phyloP scores from a whole-genome alignment of 176 grass and related monocot species.

The Raddia distichophylla region DNA sequence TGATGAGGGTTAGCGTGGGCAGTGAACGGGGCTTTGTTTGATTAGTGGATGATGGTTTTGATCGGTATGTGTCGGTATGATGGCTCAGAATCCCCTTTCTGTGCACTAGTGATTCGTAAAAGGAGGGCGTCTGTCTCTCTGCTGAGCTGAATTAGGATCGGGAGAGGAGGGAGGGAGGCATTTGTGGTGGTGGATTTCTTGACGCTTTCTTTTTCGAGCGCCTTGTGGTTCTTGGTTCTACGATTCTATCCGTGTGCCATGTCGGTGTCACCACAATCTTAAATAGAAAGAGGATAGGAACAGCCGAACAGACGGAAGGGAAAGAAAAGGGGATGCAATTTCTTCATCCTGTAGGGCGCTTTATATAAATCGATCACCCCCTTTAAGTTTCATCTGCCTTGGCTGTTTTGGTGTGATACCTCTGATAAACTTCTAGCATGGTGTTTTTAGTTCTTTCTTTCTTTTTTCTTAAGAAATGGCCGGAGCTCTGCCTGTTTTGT shows the following conservation, averaged over 20 bases:
- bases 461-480: too few species aligned
- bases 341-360: background rate
- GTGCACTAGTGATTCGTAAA: background rate
- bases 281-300: slow-evolving; percentile 6
- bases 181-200: background rate
- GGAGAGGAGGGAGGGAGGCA: background rate
- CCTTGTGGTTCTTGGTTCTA: background rate
- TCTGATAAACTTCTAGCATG: background rate
- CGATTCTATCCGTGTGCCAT: slow-evolving; percentile 15
- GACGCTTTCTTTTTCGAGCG: background rate
- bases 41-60: background rate
- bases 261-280: slow-evolving; percentile 19
- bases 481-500: too few species aligned
- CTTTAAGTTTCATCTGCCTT: background rate
- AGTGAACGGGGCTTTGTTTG: background rate
- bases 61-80: background rate
- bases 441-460: background rate
- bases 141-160: slow-evolving; percentile 6
- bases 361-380: background rate
- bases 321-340: background rate
- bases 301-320: background rate
- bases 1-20: background rate
- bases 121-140: background rate
- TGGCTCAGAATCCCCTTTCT: background rate
- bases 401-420: background rate